phyloP scores from a whole-genome alignment of 2,329 filamentous ascomycete species.

The Arthrobotrys entomopaga region DNA sequence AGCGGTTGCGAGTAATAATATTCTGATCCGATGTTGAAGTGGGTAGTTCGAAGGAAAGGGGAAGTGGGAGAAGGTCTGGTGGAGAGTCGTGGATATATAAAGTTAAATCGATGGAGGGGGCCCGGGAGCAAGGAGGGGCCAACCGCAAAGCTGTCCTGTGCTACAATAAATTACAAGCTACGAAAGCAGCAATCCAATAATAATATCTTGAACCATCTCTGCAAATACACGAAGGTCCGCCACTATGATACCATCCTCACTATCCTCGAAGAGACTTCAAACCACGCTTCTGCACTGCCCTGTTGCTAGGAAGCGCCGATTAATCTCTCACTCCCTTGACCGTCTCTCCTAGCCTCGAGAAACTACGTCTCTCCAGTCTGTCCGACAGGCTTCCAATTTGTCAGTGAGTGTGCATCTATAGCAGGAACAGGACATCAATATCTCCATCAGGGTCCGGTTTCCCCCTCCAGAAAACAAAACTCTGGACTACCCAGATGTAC shows the following conservation, averaged over 20 bases:
- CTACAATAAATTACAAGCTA: too few species aligned
- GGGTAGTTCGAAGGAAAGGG: background rate
- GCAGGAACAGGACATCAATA: background rate
- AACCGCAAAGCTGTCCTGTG: too few species aligned
- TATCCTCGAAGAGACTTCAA: too few species aligned
- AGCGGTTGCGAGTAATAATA: too few species aligned
- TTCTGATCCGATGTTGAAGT: background rate
- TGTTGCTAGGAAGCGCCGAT: constrained; percentile 9
- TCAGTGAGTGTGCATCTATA: background rate
- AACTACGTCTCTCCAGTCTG: too few species aligned
- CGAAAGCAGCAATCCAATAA: too few species aligned
- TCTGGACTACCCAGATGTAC: background rate
- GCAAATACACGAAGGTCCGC: too few species aligned
- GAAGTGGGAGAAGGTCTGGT: background rate
- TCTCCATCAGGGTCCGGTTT: constrained; percentile 7
- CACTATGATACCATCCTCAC: too few species aligned
- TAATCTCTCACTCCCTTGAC: constrained; percentile 23
- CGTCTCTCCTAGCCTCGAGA: too few species aligned
- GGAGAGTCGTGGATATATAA: background rate
- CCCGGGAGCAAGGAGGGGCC: constrained; percentile 26
- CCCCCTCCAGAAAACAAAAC: background rate
- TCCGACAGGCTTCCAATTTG: too few species aligned
- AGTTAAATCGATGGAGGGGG: background rate
- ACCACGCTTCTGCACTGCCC: constrained; percentile 23
- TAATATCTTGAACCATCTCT: too few species aligned